phyloP scores from a whole-genome alignment of 2,329 filamentous ascomycete genomes.

The Alternaria conjuncta region DNA sequence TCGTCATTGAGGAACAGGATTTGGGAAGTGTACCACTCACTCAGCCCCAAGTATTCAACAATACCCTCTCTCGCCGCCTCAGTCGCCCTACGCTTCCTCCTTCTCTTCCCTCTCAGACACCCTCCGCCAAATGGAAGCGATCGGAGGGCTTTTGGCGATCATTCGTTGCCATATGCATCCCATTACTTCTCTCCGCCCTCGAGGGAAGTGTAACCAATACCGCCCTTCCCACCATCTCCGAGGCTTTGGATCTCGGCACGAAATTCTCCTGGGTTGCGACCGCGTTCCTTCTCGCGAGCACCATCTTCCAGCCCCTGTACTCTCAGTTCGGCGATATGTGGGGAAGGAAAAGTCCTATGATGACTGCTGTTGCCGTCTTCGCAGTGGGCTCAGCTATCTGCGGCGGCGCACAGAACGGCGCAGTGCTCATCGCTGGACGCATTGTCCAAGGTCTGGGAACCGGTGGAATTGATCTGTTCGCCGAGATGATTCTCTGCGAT shows the following conservation, averaged over 20 bases:
- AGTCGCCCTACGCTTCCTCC: constrained; percentile 11
- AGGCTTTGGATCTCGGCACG: constrained; percentile 30
- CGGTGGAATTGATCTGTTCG: constrained; percentile 55
- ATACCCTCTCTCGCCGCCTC: not conserved
- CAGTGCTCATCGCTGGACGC: constrained; percentile 62
- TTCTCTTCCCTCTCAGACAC: constrained; percentile 3
- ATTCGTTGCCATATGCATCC: constrained; percentile 38
- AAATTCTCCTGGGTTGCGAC: constrained; percentile 37
- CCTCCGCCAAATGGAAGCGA: constrained; percentile 19
- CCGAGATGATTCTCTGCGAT: constrained; percentile 59
- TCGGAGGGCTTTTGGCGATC: constrained; percentile 38
- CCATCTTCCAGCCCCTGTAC: constrained; percentile 58
- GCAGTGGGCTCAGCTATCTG: constrained; percentile 60
- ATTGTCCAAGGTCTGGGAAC: constrained; percentile 61
- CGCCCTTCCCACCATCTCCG: constrained; percentile 50
- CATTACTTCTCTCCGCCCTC: constrained; percentile 30
- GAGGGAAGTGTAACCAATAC: constrained; percentile 51
- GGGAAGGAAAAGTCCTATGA: constrained; percentile 54
- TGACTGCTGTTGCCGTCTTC: constrained; percentile 54
- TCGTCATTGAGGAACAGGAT: not conserved
- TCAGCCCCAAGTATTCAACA: not conserved
- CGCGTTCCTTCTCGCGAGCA: constrained; percentile 39
- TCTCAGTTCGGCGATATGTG: constrained; percentile 62
- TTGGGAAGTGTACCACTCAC: not conserved
- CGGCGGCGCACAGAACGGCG: constrained; percentile 54